These are phyloP conservation scores for Pseudotsuga menziesii DNA, from an alignment of 75 land plant species.

Conservation along the genomic window DNA sequence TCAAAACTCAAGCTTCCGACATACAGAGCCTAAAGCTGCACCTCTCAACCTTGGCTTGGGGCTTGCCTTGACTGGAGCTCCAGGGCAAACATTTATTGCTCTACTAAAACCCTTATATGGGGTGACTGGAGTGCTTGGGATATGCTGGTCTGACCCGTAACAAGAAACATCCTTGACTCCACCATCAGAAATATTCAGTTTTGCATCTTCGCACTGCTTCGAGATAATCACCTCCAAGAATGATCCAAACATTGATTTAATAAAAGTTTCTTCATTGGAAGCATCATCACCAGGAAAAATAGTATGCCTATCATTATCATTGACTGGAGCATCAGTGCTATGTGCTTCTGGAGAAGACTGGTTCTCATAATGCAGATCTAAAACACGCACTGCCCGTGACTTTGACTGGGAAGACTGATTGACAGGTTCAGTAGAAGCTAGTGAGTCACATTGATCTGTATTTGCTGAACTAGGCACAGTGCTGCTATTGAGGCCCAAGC, in stretches of 20 bases:
- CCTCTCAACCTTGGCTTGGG: background rate
- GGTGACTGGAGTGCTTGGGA: background rate
- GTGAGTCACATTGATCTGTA: background rate
- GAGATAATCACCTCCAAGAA: conserved; percentile 8
- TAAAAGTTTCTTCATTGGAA: conserved; percentile 5
- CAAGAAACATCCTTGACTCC: background rate
- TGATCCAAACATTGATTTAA: conserved; percentile 8
- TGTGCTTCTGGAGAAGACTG: background rate
- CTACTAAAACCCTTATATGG: background rate
- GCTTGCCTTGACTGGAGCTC: conserved; percentile 3
- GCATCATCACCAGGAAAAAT: background rate
- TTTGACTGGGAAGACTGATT: background rate
- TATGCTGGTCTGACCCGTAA: background rate
- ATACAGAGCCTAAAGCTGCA: conserved; percentile 8
- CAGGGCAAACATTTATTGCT: background rate
- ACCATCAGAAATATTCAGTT: background rate
- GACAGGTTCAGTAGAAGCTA: background rate
- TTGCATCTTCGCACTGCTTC: conserved; percentile 5
- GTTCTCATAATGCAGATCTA: background rate
- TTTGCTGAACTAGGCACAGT: background rate
- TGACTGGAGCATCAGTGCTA: background rate
- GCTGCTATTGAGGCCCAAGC: background rate
- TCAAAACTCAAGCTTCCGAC: conserved; percentile 8
- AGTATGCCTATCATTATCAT: background rate
- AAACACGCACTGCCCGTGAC: background rate